Evolutionary conservation across 352 stramenopile species (phyloP).

Genomic region (Globisporangium megalacanthum): DNA sequence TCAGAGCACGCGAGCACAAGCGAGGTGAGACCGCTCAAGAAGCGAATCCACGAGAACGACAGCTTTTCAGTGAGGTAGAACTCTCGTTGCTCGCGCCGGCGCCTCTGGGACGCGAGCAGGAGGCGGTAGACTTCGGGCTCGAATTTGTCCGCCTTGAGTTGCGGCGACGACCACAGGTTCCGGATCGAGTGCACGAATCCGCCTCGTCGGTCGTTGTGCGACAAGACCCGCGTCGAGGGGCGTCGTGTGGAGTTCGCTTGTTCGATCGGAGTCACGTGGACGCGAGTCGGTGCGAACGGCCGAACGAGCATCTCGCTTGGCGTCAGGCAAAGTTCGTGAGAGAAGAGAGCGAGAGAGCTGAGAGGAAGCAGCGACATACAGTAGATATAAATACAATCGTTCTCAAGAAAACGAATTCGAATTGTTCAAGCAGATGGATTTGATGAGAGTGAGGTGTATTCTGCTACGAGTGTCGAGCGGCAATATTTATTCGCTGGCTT

Average conservation of each 20-base stretch:
- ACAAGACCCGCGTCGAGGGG: background rate
- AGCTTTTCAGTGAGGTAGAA: slow-evolving; percentile 4
- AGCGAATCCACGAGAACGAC: slow-evolving; percentile 5
- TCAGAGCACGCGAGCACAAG: slow-evolving; percentile 27
- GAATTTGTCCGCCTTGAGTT: background rate
- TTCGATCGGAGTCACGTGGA: background rate
- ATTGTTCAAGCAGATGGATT: no score
- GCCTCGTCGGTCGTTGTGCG: background rate
- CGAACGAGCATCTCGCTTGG: background rate
- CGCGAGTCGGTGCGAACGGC: background rate
- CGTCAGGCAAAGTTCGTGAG: no score
- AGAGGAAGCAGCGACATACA: no score
- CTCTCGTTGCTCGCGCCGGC: background rate
- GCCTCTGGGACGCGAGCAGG: slow-evolving; percentile 1
- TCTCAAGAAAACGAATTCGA: no score
- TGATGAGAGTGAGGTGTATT: no score
- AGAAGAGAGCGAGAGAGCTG: no score
- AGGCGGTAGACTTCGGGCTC: background rate
- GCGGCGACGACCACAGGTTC: background rate
- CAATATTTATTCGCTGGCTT: no score
- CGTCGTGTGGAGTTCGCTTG: background rate
- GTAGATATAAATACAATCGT: no score
- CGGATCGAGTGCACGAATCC: slow-evolving; percentile 5
- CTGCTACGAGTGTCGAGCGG: no score
- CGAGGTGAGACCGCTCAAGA: slow-evolving; percentile 14